Conservation (phyloP, 176 grass and related monocot genomes). For the Paspalum notatum region DNA sequence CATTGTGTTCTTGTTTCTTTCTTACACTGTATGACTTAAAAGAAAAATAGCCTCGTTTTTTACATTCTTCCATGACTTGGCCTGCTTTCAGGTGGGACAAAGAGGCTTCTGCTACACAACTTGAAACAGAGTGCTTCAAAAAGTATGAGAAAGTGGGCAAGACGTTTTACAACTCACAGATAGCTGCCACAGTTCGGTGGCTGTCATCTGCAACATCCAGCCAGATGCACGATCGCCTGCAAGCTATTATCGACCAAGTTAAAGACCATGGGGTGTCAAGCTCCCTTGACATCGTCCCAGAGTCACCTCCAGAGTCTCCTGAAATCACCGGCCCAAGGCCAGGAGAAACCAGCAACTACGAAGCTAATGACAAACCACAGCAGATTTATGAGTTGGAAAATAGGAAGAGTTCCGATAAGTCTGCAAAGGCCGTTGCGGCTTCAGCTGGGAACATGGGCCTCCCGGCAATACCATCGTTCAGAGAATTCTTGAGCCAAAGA, state of each 20-base stretch:
- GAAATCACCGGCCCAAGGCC: neutral
- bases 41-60: neutral
- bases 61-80: neutral
- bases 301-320: conserved; percentile 27
- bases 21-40: neutral
- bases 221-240: conserved; percentile 68
- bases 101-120: conserved; percentile 60
- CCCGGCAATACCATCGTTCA: conserved; percentile 68
- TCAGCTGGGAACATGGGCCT: conserved; percentile 47
- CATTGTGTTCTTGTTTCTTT: neutral
- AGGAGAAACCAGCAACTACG: conserved; percentile 17
- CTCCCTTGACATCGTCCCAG: conserved; percentile 10
- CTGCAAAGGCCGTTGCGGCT: neutral
- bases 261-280: conserved; percentile 14
- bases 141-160: conserved; percentile 86
- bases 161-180: conserved; percentile 92
- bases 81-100: conserved; percentile 48
- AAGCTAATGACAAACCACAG: neutral
- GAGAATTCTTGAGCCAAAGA: conserved; percentile 68
- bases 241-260: neutral
- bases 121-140: conserved; percentile 85
- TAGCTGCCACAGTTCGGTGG: conserved; percentile 89
- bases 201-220: conserved; percentile 60
- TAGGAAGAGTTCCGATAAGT: neutral
- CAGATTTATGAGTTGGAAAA: neutral